Conservation (phyloP, 352 stramenopile genomes). For the Phytophthora kernoviae region DNA sequence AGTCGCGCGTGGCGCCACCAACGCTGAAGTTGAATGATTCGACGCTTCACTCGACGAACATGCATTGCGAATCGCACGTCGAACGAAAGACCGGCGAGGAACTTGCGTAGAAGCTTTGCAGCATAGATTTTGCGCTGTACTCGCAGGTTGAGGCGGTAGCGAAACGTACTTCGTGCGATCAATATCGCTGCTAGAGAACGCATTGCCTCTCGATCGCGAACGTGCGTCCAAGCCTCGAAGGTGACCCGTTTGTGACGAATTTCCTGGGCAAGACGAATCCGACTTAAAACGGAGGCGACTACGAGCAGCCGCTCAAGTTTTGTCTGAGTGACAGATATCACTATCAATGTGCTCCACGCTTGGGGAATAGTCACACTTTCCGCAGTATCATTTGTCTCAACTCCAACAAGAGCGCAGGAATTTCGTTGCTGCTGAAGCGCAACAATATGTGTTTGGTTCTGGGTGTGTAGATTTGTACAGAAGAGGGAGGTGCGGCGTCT, state of each 20-base stretch:
- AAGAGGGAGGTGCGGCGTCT: slow-evolving; percentile 46
- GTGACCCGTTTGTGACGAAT: slow-evolving; percentile 35
- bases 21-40: slow-evolving; percentile 57
- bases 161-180: slow-evolving; percentile 45
- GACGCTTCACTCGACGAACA: slow-evolving; percentile 61
- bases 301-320: slow-evolving; percentile 37
- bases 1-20: slow-evolving; percentile 67
- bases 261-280: slow-evolving; percentile 30
- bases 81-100: slow-evolving; percentile 55
- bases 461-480: neutral
- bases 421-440: slow-evolving; percentile 2
- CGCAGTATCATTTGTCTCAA: neutral
- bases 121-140: slow-evolving; percentile 42
- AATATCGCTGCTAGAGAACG: slow-evolving; percentile 33
- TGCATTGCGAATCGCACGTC: slow-evolving; percentile 70
- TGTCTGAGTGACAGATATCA: slow-evolving; percentile 44
- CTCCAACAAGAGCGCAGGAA: neutral
- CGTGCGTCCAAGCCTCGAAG: slow-evolving; percentile 47
- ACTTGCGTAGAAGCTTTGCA: slow-evolving; percentile 40
- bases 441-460: neutral
- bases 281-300: slow-evolving; percentile 25
- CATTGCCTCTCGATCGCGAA: slow-evolving; percentile 32
- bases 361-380: slow-evolving; percentile 13
- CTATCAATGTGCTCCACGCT: slow-evolving; percentile 46
- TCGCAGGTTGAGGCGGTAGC: slow-evolving; percentile 42